Evolutionary conservation across 345 rosid species (phyloP).

Genomic region (Aethionema arabicum): DNA sequence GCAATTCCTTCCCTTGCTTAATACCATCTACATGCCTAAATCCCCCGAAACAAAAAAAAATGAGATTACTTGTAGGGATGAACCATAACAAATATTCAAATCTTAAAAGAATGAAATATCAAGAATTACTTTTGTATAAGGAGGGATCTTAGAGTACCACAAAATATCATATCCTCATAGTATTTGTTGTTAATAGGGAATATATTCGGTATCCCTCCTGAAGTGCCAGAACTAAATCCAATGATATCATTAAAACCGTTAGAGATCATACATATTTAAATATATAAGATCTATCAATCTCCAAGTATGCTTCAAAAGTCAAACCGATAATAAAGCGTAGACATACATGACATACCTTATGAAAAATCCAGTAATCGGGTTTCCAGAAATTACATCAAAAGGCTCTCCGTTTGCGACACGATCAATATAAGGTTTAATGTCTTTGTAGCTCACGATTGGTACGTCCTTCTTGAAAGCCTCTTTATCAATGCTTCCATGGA

Average conservation of each 20-base stretch:
- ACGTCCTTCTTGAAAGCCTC: conserved; percentile 45
- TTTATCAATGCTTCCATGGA: conserved; percentile 41
- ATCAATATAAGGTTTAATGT: conserved; percentile 50
- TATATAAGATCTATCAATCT: too few species aligned
- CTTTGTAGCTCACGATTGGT: conserved; percentile 57
- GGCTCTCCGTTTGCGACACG: too few species aligned
- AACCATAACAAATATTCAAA: too few species aligned
- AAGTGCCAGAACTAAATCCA: conserved; percentile 59
- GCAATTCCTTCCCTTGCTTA: neutral
- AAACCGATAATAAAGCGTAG: too few species aligned
- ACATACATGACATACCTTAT: conserved; percentile 22
- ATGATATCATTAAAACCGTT: too few species aligned
- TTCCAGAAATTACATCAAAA: conserved; percentile 48
- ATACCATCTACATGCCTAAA: conserved; percentile 1
- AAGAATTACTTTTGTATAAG: conserved; percentile 6
- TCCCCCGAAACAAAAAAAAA: too few species aligned
- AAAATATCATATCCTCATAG: conserved; percentile 4
- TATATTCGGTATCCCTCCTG: conserved; percentile 63
- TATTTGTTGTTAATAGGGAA: conserved; percentile 46
- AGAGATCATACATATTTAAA: too few species aligned
- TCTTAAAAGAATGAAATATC: too few species aligned
- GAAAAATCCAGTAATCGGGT: conserved; percentile 52
- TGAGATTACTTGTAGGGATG: too few species aligned
- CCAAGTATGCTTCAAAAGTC: neutral
- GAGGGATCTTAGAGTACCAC: neutral